Base-by-base conservation (phyloP, 2,329 filamentous ascomycete species). In the Aspergillus aculeatus region DNA sequence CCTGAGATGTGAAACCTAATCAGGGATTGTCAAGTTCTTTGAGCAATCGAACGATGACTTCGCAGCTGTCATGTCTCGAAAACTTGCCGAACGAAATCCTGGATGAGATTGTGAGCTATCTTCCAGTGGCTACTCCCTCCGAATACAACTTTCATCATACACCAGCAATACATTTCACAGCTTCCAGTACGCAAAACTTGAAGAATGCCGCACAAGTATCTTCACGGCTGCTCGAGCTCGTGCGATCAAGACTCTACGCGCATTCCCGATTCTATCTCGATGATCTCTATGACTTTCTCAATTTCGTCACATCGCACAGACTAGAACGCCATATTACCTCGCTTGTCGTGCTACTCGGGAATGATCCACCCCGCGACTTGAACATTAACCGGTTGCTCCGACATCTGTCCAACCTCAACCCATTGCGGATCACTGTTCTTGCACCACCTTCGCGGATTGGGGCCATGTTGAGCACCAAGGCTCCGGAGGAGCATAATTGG, bases 391-490 rank as follows among this genome's bases (percentile, higher is more conserved):
- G 84, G 67, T 90, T 84, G 87, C 77, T 77, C 57, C 78, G 77
- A 21, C 62, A 89, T 1, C 83, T 90, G 51, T 71, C 76, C 5
- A 70, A 79, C 19, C 72, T 89, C 32, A 79, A 85, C 62, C 86
- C 84, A 7, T 62, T 78, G 50, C 76, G 80, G 49, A 71, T 89
- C 60, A 84, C 83, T 7, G 75, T 89, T 56, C 72, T 87, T 50
- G 87, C 87, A 0, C 84, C 87, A 6, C 86, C 88, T 0, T 78
- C 82, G 4, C 83, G 86, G 19, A 78, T 92, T 7, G 86, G 87
- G 1, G 81, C 81, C 0, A 77, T 91, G 52, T 75, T 89, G 4
- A 83, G 84, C 19, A 83, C 83, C 5, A 80, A 78, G 59, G 77
- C 89, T 29, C 81, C 84, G 53, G 77, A 84, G 44, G 79, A 79